Conservation (phyloP, 176 grass and related monocot genomes). For the Elymus sibiricus region DNA sequence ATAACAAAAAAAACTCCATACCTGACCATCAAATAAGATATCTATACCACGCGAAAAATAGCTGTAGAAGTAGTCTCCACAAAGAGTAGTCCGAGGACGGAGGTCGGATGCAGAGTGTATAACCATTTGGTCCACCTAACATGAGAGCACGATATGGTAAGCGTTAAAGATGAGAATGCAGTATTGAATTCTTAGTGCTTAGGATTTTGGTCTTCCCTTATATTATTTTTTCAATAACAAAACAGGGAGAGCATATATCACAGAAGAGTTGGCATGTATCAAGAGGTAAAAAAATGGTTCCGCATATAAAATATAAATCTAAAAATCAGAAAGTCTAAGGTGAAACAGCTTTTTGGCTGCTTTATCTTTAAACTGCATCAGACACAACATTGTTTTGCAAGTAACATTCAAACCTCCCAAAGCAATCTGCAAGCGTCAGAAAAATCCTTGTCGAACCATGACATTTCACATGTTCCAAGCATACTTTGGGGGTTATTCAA, state of each 20-base stretch:
- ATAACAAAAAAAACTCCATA: slow-evolving; percentile 21
- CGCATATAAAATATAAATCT: neutral
- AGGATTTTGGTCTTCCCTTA: slow-evolving; percentile 7
- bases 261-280: neutral
- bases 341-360: neutral
- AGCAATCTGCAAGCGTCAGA: neutral
- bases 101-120: slow-evolving; percentile 96
- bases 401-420: neutral
- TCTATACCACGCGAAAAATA: slow-evolving; percentile 95
- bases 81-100: slow-evolving; percentile 68
- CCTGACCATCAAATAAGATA: slow-evolving; percentile 98
- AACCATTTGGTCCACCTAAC: slow-evolving; percentile 95
- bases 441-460: neutral
- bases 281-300: neutral
- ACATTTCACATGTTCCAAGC: neutral
- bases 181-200: slow-evolving; percentile 8
- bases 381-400: neutral
- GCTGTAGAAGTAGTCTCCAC: slow-evolving; percentile 91
- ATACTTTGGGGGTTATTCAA: neutral
- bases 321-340: neutral
- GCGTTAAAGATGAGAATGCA: slow-evolving; percentile 8
- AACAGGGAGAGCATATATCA: slow-evolving; percentile 9
- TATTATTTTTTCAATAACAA: neutral
- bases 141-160: slow-evolving; percentile 14
- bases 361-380: neutral